These are phyloP conservation scores for Coccinonectria pachysandricola DNA, from an alignment of 2,329 filamentous ascomycete genomes.

Conservation along the genomic window DNA sequence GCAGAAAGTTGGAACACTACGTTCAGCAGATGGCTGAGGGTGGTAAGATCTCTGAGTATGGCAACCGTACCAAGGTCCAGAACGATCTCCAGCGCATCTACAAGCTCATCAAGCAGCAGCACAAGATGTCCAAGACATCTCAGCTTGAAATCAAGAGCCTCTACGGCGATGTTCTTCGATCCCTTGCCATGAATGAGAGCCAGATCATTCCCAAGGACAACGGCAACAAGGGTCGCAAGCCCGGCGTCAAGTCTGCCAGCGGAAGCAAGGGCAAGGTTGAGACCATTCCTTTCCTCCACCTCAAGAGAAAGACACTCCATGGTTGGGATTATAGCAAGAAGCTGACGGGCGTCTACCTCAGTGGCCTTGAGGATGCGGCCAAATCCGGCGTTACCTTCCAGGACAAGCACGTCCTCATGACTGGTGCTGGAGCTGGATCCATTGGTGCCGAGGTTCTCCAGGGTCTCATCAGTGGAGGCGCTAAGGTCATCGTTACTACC, in stretches of 20 bases:
- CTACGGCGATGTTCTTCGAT: conserved; percentile 89
- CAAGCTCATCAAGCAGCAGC: conserved; percentile 96
- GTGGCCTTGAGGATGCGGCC: conserved; percentile 83
- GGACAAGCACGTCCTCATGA: conserved; percentile 96
- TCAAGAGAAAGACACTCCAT: conserved; percentile 87
- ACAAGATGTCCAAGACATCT: conserved; percentile 92
- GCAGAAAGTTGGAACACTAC: conserved; percentile 95
- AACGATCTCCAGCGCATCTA: conserved; percentile 91
- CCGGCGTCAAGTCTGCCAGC: conserved; percentile 39
- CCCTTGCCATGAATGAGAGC: conserved; percentile 93
- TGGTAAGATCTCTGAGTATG: conserved; percentile 97
- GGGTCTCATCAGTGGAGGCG: conserved; percentile 90
- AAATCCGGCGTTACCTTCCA: conserved; percentile 81
- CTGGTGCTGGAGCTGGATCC: conserved; percentile 91
- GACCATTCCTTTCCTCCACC: conserved; percentile 93
- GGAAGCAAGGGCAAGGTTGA: conserved; percentile 82
- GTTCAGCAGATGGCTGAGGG: conserved; percentile 98
- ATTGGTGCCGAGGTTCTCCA: conserved; percentile 96
- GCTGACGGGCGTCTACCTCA: conserved; percentile 84
- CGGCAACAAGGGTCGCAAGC: conserved; percentile 57
- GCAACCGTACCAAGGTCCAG: conserved; percentile 95
- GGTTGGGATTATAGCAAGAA: conserved; percentile 99
- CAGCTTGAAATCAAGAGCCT: conserved; percentile 93
- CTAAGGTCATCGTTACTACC: conserved; percentile 93
- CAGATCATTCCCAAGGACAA: conserved; percentile 90